Conservation (phyloP, 805 yeast species). For the Kockiozyma suomiensis region DNA sequence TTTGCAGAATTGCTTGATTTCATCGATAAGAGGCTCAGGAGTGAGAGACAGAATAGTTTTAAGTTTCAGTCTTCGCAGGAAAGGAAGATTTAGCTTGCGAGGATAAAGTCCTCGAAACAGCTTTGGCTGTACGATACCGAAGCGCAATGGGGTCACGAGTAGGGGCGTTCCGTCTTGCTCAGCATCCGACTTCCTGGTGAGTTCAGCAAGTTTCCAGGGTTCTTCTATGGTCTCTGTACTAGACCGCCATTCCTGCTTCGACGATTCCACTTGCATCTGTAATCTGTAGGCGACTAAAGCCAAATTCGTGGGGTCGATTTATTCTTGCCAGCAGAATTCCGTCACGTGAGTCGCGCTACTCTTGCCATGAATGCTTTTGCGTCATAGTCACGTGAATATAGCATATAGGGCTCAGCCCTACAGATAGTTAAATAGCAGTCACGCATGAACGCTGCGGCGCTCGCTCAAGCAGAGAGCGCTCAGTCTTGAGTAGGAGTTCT, state of each 20-base stretch:
- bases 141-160: constrained; percentile 68
- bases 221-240: background rate
- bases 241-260: background rate
- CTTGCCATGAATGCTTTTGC: background rate
- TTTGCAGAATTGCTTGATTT: constrained; percentile 56
- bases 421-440: constrained; percentile 2
- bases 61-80: constrained; percentile 63
- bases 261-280: background rate
- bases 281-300: background rate
- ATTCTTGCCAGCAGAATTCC: background rate
- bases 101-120: constrained; percentile 89
- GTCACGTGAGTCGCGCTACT: constrained; percentile 1
- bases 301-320: background rate
- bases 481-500: background rate
- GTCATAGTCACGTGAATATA: background rate
- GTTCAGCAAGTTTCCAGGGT: background rate
- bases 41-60: constrained; percentile 77
- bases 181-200: background rate
- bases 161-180: constrained; percentile 21
- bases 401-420: constrained; percentile 11
- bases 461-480: background rate
- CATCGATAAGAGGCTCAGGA: constrained; percentile 65
- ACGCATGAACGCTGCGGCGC: background rate
- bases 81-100: constrained; percentile 68
- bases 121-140: constrained; percentile 66